phyloP scores from a whole-genome alignment of 257 asterid species.

The Salvia miltiorrhiza region DNA sequence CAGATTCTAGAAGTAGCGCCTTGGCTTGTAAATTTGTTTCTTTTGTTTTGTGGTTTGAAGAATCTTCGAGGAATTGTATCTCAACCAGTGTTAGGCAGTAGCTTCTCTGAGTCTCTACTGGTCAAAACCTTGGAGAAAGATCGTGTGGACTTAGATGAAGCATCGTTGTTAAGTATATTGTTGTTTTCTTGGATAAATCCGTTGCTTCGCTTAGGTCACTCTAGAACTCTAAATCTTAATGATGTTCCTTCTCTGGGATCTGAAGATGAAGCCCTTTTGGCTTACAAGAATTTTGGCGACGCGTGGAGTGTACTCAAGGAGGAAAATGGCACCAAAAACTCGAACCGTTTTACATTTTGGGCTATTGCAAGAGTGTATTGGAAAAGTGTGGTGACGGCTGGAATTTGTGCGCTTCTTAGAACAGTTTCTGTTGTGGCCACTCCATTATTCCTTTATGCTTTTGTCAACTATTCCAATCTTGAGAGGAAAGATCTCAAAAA shows the following conservation, averaged over 20 bases:
- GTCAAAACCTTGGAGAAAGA: constrained; percentile 21
- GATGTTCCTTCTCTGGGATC: constrained; percentile 53
- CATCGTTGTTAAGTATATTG: constrained; percentile 40
- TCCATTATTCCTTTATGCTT: constrained; percentile 61
- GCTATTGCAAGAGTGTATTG: constrained; percentile 44
- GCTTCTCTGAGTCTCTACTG: constrained; percentile 43
- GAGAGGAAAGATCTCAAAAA: constrained; percentile 23
- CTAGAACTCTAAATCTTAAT: constrained; percentile 42
- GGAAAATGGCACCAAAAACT: constrained; percentile 21
- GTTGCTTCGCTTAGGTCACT: constrained; percentile 48
- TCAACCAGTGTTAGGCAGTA: constrained; percentile 6
- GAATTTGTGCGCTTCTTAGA: constrained; percentile 37
- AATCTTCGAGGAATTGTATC: constrained; percentile 17
- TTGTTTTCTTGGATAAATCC: constrained; percentile 63
- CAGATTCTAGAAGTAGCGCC: constrained; percentile 37
- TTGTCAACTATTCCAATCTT: constrained; percentile 43
- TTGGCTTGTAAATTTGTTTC: constrained; percentile 54
- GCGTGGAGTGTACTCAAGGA: constrained; percentile 38
- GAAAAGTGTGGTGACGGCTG: constrained; percentile 46
- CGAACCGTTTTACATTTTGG: constrained; percentile 28
- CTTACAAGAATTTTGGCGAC: constrained; percentile 35
- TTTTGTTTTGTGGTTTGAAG: constrained; percentile 40
- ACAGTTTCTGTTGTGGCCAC: constrained; percentile 39
- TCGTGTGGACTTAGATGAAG: constrained; percentile 12
- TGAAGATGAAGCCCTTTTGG: constrained; percentile 57